These are phyloP conservation scores for Thuja plicata DNA, from an alignment of 83 land plant species.

Conservation along the genomic window DNA sequence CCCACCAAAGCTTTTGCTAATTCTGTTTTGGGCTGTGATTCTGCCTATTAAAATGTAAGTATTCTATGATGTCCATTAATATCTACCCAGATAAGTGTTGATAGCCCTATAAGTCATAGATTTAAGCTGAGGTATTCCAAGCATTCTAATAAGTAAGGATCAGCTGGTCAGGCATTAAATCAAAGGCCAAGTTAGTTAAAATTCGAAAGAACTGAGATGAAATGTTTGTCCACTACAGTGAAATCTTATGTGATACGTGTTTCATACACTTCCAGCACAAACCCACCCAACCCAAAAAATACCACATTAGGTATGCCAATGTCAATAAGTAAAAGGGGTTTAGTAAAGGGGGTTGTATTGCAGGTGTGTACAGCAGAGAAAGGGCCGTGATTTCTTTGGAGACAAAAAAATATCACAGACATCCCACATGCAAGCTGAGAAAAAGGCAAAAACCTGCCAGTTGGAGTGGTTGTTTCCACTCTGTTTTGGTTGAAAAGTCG, in stretches of 20 bases:
- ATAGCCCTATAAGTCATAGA: too few species aligned
- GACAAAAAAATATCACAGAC: not conserved
- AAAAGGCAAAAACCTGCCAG: slow-evolving; percentile 14
- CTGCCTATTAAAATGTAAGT: not conserved
- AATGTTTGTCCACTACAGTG: not conserved
- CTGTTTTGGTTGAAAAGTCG: slow-evolving; percentile 1
- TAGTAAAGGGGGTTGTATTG: not conserved
- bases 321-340: not conserved
- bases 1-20: not conserved
- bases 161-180: too few species aligned
- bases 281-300: not conserved
- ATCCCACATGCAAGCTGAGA: slow-evolving; percentile 18
- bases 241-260: not conserved
- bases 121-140: too few species aligned
- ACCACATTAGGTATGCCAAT: not conserved
- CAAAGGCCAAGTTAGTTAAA: not conserved
- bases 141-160: too few species aligned
- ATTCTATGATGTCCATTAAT: too few species aligned
- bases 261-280: not conserved
- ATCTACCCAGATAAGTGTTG: too few species aligned
- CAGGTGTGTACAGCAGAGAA: slow-evolving; percentile 13
- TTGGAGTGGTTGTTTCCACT: not conserved
- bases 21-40: not conserved
- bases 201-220: not conserved
- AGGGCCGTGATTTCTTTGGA: not conserved